A percentile compares a stretch with the other conserved stretches of the same genome.
Evolutionary conservation across 352 stramenopile species (phyloP).

Genomic region (Elongisporangium undulatum): DNA sequence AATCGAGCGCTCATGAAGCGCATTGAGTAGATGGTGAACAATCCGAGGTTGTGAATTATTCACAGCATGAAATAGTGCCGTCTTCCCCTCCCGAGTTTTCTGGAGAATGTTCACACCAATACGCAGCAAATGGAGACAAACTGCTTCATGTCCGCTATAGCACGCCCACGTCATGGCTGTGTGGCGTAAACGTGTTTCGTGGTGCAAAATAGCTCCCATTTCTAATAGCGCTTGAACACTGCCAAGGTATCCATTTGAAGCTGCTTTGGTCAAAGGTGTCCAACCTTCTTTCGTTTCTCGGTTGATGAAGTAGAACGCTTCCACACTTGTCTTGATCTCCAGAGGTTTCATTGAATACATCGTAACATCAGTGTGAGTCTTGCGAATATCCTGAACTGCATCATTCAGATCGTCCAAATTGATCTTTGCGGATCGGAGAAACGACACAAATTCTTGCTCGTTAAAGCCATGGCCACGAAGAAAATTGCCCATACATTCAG

Average conservation of each 20-base stretch:
- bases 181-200: constrained; percentile 57
- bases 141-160: constrained; percentile 65
- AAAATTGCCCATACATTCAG: constrained; percentile 21
- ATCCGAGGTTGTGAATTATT: constrained; percentile 48
- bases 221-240: constrained; percentile 35
- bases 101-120: constrained; percentile 25
- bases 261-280: constrained; percentile 66
- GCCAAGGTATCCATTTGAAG: constrained; percentile 36
- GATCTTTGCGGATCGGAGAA: constrained; percentile 22
- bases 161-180: constrained; percentile 73
- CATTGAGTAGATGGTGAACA: constrained; percentile 50
- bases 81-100: constrained; percentile 55
- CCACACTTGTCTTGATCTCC: constrained; percentile 13
- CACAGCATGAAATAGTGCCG: constrained; percentile 60
- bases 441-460: constrained; percentile 29
- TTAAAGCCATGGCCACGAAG: constrained; percentile 33
- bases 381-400: constrained; percentile 18
- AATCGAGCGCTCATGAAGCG: constrained; percentile 33
- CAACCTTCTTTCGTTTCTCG: constrained; percentile 58
- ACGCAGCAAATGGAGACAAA: constrained; percentile 48
- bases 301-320: constrained; percentile 36
- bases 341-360: constrained; percentile 14
- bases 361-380: neutral
- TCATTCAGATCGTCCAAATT: constrained; percentile 12
- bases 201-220: constrained; percentile 32